phyloP scores from a whole-genome alignment of 1,139 yeast genomes.

The Kluyveromyces sp. region DNA sequence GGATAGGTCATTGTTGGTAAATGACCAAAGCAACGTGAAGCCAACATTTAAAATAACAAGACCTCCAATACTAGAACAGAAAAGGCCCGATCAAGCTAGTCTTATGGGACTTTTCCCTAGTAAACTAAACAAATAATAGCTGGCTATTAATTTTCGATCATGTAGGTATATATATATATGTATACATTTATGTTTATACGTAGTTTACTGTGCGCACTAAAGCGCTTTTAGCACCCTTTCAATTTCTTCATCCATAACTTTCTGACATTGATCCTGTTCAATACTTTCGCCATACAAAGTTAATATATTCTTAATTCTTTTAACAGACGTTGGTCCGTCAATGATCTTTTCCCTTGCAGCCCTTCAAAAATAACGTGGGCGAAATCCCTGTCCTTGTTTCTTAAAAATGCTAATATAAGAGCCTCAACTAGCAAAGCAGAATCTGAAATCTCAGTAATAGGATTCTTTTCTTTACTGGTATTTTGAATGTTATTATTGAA shows the following conservation, averaged over 20 bases:
- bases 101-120: slow-evolving; percentile 3
- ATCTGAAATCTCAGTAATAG: slow-evolving; percentile 34
- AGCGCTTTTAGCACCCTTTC: slow-evolving; percentile 10
- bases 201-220: neutral
- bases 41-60: slow-evolving; percentile 1
- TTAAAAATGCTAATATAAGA: slow-evolving; percentile 41
- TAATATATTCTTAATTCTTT: slow-evolving; percentile 39
- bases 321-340: slow-evolving; percentile 38
- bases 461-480: slow-evolving; percentile 29
- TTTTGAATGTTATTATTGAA: slow-evolving; percentile 43
- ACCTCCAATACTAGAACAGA: slow-evolving; percentile 2
- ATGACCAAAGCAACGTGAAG: neutral
- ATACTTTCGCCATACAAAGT: slow-evolving; percentile 51
- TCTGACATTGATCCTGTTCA: slow-evolving; percentile 20
- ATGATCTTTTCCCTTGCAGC: slow-evolving; percentile 40
- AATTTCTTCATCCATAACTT: slow-evolving; percentile 14
- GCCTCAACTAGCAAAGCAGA: slow-evolving; percentile 48
- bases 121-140: neutral
- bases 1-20: neutral
- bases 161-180: neutral
- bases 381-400: slow-evolving; percentile 50
- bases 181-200: neutral
- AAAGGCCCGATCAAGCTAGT: slow-evolving; percentile 8
- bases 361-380: slow-evolving; percentile 53
- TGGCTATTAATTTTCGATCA: neutral